Percentiles rank a stretch among this genome's conserved stretches.
These are phyloP conservation scores for Daldinia sp. DNA, from an alignment of 2,329 filamentous ascomycete species.

Conservation along the genomic window DNA sequence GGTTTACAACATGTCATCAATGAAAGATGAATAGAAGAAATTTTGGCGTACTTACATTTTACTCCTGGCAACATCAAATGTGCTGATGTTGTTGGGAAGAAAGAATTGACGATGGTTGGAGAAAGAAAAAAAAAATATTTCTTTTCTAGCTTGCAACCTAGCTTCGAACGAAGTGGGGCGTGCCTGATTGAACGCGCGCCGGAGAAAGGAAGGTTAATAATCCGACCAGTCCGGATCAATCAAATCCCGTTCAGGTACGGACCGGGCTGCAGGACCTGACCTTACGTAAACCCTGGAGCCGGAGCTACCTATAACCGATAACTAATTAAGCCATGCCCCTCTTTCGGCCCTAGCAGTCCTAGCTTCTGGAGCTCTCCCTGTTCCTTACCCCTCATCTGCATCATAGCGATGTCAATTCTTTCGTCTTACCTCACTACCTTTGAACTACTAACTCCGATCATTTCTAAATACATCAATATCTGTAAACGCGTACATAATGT, in stretches of 20 bases:
- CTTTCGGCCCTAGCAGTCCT: slow-evolving; percentile 19
- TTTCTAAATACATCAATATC: not conserved
- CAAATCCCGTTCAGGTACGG: slow-evolving; percentile 11
- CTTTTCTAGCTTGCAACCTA: slow-evolving; percentile 29
- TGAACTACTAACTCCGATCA: slow-evolving; percentile 18
- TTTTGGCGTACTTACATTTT: slow-evolving; percentile 38
- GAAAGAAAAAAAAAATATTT: slow-evolving; percentile 35
- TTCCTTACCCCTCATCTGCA: slow-evolving; percentile 37
- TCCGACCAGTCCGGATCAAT: slow-evolving; percentile 10
- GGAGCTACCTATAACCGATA: slow-evolving; percentile 10
- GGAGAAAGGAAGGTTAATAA: slow-evolving; percentile 30
- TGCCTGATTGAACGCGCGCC: slow-evolving; percentile 13
- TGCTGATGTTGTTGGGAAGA: slow-evolving; percentile 22
- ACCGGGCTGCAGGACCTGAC: not conserved
- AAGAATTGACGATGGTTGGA: slow-evolving; percentile 15
- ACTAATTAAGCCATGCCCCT: slow-evolving; percentile 13
- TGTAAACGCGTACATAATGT: not conserved
- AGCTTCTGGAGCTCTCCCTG: slow-evolving; percentile 10
- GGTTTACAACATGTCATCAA: slow-evolving; percentile 86
- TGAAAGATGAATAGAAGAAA: slow-evolving; percentile 33
- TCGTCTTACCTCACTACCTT: slow-evolving; percentile 21
- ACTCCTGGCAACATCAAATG: slow-evolving; percentile 4
- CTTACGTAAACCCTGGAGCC: not conserved
- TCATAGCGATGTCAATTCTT: slow-evolving; percentile 40
- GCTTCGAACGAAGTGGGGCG: slow-evolving; percentile 34